Percentiles rank a stretch among this genome's conserved stretches.
Conservation (phyloP, 116 monocot species). For the Cymodocea nodosa region DNA sequence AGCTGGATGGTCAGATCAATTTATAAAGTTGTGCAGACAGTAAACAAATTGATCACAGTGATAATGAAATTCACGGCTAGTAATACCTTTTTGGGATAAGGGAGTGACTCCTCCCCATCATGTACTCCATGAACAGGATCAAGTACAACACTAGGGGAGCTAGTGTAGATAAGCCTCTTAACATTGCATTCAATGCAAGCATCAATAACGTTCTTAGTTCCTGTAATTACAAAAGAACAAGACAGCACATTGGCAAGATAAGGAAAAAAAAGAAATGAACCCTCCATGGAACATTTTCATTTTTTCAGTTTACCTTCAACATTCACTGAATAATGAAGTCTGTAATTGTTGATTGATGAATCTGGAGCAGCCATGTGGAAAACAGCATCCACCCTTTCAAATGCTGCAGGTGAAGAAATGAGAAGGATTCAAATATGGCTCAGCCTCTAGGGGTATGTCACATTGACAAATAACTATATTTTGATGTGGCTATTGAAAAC, state of each 20-base stretch:
- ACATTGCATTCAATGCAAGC: constrained; percentile 88
- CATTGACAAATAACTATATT: no score
- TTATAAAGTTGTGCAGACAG: background rate
- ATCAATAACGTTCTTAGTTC: constrained; percentile 95
- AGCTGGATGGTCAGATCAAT: background rate
- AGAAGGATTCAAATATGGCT: background rate
- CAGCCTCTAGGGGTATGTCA: no score
- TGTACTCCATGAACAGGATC: constrained; percentile 79
- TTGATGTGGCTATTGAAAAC: no score
- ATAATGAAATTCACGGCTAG: background rate
- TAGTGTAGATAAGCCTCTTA: constrained; percentile 84
- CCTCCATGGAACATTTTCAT: background rate
- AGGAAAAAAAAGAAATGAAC: background rate
- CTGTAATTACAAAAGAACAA: constrained; percentile 17
- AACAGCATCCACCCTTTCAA: constrained; percentile 61
- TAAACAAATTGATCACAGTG: background rate
- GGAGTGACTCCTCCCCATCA: constrained; percentile 67
- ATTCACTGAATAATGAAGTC: constrained; percentile 96
- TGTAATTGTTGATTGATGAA: constrained; percentile 90
- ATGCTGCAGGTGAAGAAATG: constrained; percentile 18
- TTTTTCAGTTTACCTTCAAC: constrained; percentile 50
- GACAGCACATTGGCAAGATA: background rate
- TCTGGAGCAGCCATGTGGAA: constrained; percentile 99
- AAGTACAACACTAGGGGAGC: constrained; percentile 95
- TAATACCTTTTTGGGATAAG: constrained; percentile 70